Base-by-base conservation (phyloP, 1,284 basidiomycete species). In the Cronartium quercuum region DNA sequence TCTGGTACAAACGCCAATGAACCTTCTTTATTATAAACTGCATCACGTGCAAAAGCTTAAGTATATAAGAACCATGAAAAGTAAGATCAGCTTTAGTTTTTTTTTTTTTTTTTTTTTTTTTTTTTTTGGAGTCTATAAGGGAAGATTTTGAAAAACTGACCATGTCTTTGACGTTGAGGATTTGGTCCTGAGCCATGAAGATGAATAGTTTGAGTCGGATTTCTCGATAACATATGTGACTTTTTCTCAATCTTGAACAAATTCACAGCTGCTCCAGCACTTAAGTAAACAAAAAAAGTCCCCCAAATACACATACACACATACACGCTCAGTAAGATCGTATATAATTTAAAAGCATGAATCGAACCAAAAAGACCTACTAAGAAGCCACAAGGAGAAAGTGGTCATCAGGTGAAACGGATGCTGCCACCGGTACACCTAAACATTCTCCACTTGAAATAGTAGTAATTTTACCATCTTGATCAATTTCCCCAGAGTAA, bases 1-100 rank as follows among this genome's bases (percentile, higher is more conserved):
- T 74, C 70, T 6, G 63, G 63, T 24, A 66, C 70, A 10, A 74
- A 65, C 2, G 63, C 42, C 10, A 74, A 21, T 35, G 44, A 24
- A 29, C 70, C 70, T 24, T 29, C 51, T 24, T 57, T 57, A 29
- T 57, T 29, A 24, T 57, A 57, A 57, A 57, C 51, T 21, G 51
- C 51, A n/a, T 57, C 21, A 12, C 34, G 51, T 57, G 51, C 51
- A 57, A 57, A 57, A 24, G 51, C 51, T 57, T 9, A 29, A 29
- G 1, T 29, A 29, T 29, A 29, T 29, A 29, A 29, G 29, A 29
- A 29, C 29, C 29, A 29, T 1, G 29, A 29, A 29, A 29, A 29
- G 29, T 29, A 29, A 29, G 29, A 29, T 29, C 29, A 29, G 29
- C 29, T 29, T 29, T 29, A 29, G 29, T 29, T 29, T 29, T 1